Percentiles rank a stretch among this genome's conserved stretches.
phyloP scores from a whole-genome alignment of 768 basidiomycete genomes.

The Termitomyces sp. region DNA sequence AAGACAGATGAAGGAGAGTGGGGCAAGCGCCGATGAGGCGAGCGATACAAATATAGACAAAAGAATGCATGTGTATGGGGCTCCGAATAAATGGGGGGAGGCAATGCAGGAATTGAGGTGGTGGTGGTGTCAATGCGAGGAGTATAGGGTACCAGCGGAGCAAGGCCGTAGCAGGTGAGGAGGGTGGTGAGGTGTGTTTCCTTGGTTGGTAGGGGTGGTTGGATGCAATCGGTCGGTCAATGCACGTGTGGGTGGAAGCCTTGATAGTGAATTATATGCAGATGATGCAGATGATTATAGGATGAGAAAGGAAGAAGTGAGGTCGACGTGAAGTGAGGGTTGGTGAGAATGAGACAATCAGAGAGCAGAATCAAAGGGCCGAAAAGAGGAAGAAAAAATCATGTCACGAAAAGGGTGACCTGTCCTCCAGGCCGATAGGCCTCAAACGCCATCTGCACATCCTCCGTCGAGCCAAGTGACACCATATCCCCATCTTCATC shows the following conservation, averaged over 20 bases:
- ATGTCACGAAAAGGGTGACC: slow-evolving; percentile 80
- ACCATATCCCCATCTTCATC: slow-evolving; percentile 94
- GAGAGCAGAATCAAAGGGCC: not conserved
- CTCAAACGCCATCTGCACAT: slow-evolving; percentile 94
- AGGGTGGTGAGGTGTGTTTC: not conserved
- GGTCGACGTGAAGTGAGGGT: not conserved
- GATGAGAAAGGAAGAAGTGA: not conserved
- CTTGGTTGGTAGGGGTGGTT: not conserved
- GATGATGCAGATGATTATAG: slow-evolving; percentile 11
- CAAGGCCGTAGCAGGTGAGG: slow-evolving; percentile 5
- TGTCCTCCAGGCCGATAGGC: slow-evolving; percentile 76
- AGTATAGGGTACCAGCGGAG: slow-evolving; percentile 5
- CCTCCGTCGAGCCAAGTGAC: slow-evolving; percentile 85
- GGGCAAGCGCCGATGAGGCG: slow-evolving; percentile 7
- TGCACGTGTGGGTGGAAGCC: slow-evolving; percentile 10
- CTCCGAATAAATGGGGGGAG: not conserved
- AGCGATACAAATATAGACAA: slow-evolving; percentile 12
- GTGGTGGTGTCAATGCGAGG: slow-evolving; percentile 13
- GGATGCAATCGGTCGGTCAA: slow-evolving; percentile 13
- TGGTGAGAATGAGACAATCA: slow-evolving; percentile 5
- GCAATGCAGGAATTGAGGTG: slow-evolving; percentile 7
- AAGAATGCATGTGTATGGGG: slow-evolving; percentile 11
- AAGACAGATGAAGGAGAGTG: slow-evolving; percentile 10
- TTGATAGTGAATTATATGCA: slow-evolving; percentile 11
- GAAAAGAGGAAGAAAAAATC: slow-evolving; percentile 24